Base-by-base conservation (phyloP, 495 filamentous ascomycete genomes). In the Bathelium albidoporum region DNA sequence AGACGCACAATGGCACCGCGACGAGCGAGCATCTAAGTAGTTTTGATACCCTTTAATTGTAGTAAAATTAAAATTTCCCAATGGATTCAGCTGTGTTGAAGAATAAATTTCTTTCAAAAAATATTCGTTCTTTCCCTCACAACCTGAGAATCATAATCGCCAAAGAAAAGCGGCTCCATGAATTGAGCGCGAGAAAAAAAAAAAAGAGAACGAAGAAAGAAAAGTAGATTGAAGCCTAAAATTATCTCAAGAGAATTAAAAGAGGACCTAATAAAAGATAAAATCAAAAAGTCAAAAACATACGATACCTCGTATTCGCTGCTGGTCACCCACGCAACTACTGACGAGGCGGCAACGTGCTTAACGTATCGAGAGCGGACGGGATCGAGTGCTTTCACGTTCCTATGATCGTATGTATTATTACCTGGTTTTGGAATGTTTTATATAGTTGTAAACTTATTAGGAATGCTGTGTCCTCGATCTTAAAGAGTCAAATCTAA, bases 1-100 rank as follows among this genome's bases (percentile, higher is more conserved):
- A 80, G 94, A 71, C 81, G 95, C 73, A 97, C 91, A 11, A 93
- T 96, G 89, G 95, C 93, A 66, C 92, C 93, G 18, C 81, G 94
- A 66, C 80, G 94, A 69, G 91, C 91, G 41, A 97, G 95, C 80
- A 94, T 98, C 64, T 94, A 58, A 67, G 26, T 9, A 55, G 26
- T 55, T 2, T 55, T n/a, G 20, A 55, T 55, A 55, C 49, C 49
- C 24, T 29, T 26, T 18, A 49, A 20, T 22, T 14, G 5, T 14
- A 39, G 34, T 39, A 39, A 5, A 39, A 5, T 5, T 5, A 5
- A 14, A 39, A 39, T 39, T 39, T 39, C 34, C n/a, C n/a, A n/a
- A n/a, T n/a, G n/a, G n/a, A n/a, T n/a, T n/a, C n/a, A n/a, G n/a
- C n/a, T n/a, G n/a, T n/a, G n/a, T n/a, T n/a, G n/a, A n/a, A n/a